phyloP scores from a whole-genome alignment of 805 yeast species.

The Spencermartinsiella europaea region DNA sequence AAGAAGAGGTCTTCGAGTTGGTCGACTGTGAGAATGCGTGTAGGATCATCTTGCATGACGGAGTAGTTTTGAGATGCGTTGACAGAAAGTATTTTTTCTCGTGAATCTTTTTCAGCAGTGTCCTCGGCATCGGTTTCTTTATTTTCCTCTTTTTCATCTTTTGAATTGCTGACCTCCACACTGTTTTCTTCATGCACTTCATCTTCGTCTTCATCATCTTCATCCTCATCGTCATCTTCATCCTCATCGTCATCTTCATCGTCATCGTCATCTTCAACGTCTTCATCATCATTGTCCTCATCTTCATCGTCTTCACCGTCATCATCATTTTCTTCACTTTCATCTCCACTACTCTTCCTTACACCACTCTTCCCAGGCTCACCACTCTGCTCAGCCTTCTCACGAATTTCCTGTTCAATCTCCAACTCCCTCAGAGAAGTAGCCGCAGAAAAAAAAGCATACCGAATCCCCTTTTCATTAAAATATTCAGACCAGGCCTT shows the following conservation, averaged over 20 bases:
- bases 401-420: slow-evolving; percentile 31
- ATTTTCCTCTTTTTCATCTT: slow-evolving; percentile 13
- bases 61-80: slow-evolving; percentile 19
- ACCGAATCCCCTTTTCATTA: slow-evolving; percentile 59
- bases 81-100: slow-evolving; percentile 29
- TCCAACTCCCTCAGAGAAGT: slow-evolving; percentile 74
- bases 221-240: slow-evolving; percentile 3
- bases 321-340: not conserved
- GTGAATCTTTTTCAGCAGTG: slow-evolving; percentile 25
- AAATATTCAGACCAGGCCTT: slow-evolving; percentile 84
- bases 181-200: slow-evolving; percentile 19
- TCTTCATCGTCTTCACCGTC: not conserved
- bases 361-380: too few relatives aligned
- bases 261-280: not conserved
- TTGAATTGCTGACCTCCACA: slow-evolving; percentile 8
- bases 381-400: not conserved
- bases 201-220: slow-evolving; percentile 14
- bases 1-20: slow-evolving; percentile 80
- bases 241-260: not conserved
- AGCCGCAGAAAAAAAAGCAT: slow-evolving; percentile 89
- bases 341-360: too few relatives aligned
- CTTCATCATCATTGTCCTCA: not conserved
- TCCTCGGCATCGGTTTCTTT: slow-evolving; percentile 18
- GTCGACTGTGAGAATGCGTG: slow-evolving; percentile 71
- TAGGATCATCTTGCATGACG: slow-evolving; percentile 39